Evolutionary conservation across 2,329 filamentous ascomycete genomes (phyloP).

Genomic region (Pezicula radicicola): DNA sequence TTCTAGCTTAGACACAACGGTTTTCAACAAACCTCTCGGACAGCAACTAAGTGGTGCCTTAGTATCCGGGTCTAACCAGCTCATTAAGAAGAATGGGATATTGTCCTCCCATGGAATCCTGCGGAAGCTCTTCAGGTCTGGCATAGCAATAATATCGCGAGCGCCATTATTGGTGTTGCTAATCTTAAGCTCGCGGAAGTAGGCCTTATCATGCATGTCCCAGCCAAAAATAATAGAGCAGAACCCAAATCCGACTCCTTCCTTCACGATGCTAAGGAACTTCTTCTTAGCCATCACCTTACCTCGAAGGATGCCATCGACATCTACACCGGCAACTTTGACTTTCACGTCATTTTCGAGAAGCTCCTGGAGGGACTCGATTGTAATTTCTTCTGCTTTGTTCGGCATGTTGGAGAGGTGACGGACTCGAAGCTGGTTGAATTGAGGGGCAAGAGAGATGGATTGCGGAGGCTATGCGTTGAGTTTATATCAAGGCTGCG

Average conservation of each 20-base stretch:
- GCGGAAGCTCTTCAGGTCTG: constrained; percentile 74
- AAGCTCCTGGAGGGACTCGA: constrained; percentile 61
- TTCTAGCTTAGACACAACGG: constrained; percentile 63
- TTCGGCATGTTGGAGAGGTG: too few relatives aligned
- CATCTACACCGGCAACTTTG: constrained; percentile 84
- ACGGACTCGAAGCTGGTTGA: too few relatives aligned
- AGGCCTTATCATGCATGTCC: constrained; percentile 95
- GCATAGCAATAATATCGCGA: constrained; percentile 76
- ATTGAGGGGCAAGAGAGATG: too few relatives aligned
- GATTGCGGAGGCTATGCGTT: too few relatives aligned
- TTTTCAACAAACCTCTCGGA: constrained; percentile 72
- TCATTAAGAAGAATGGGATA: constrained; percentile 77
- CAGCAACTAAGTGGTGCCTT: constrained; percentile 67
- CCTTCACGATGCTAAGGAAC: constrained; percentile 74
- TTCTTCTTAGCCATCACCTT: constrained; percentile 96
- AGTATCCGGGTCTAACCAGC: constrained; percentile 72
- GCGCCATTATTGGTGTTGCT: constrained; percentile 92
- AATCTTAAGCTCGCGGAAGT: constrained; percentile 78
- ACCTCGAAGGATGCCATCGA: constrained; percentile 82
- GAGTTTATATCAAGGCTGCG: too few relatives aligned
- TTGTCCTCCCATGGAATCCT: constrained; percentile 90
- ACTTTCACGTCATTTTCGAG: constrained; percentile 72
- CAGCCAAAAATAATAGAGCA: constrained; percentile 93
- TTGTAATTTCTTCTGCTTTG: constrained; percentile 54
- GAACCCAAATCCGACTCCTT: constrained; percentile 73